These are phyloP conservation scores for Penicillium hordei DNA, from an alignment of 2,329 filamentous ascomycete genomes.

Conservation along the genomic window DNA sequence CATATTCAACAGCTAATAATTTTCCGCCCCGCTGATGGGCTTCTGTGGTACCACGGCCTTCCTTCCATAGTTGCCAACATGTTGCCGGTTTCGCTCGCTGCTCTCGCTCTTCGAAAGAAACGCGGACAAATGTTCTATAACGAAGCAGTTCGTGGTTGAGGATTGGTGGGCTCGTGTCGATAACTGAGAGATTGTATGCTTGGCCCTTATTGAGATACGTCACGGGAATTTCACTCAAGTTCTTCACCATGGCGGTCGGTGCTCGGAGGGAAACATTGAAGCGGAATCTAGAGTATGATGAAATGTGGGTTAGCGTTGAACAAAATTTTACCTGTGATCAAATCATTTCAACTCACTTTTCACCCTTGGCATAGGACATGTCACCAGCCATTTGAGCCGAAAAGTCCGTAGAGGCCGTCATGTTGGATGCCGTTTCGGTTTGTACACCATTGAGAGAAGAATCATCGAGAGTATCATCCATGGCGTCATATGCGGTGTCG, in stretches of 20 bases:
- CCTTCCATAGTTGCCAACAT: conserved; percentile 94
- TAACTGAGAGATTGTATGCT: conserved; percentile 81
- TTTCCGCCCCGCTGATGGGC: conserved; percentile 91
- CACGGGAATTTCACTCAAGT: conserved; percentile 87
- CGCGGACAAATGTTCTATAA: conserved; percentile 88
- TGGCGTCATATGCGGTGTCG: conserved; percentile 74
- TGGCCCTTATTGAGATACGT: conserved; percentile 98
- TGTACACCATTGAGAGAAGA: conserved; percentile 62
- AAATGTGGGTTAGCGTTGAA: conserved; percentile 15
- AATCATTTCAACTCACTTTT: conserved; percentile 53
- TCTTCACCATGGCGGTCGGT: conserved; percentile 89
- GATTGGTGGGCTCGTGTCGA: conserved; percentile 69
- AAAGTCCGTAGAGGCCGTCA: conserved; percentile 31
- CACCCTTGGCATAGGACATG: conserved; percentile 39
- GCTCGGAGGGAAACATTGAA: conserved; percentile 89
- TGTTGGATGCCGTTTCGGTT: conserved; percentile 55
- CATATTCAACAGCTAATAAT: conserved; percentile 91
- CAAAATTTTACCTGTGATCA: conserved; percentile 7
- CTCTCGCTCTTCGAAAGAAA: conserved; percentile 95
- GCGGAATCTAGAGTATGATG: conserved; percentile 63
- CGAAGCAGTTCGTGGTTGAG: conserved; percentile 61
- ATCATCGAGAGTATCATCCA: conserved; percentile 67
- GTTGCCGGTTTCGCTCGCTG: conserved; percentile 78
- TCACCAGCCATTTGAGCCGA: conserved; percentile 23
- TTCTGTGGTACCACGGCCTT: conserved; percentile 92